phyloP scores from a whole-genome alignment of 108 stramenopile species.

The Nitzschia sp. region DNA sequence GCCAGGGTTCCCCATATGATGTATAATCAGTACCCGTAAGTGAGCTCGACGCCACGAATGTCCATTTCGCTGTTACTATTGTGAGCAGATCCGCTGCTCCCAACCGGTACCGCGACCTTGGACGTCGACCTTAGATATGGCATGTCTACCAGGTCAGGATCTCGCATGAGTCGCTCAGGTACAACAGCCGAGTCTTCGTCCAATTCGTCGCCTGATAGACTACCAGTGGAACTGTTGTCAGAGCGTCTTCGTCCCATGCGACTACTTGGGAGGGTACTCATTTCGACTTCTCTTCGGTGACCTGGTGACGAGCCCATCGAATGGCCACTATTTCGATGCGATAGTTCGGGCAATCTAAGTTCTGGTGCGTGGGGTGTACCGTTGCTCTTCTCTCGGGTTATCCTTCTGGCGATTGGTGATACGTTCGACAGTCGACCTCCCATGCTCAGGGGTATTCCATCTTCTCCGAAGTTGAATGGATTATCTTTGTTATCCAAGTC shows the following conservation, averaged over 20 bases:
- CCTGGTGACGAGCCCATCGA: neutral
- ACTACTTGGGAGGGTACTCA: neutral
- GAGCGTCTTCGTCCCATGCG: neutral
- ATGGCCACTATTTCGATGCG: neutral
- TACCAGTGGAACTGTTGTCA: neutral
- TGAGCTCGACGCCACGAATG: too few species aligned
- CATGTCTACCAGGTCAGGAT: conserved; percentile 62
- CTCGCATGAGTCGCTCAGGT: conserved; percentile 39
- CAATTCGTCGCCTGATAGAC: neutral
- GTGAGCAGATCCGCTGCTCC: too few species aligned
- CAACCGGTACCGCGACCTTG: conserved; percentile 59
- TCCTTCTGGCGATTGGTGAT: neutral
- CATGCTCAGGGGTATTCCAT: conserved; percentile 53
- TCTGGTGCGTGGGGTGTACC: neutral
- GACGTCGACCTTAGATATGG: conserved; percentile 43
- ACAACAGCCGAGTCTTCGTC: conserved; percentile 7
- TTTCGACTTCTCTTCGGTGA: neutral
- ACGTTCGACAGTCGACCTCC: conserved; percentile 28
- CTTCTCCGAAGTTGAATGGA: conserved; percentile 30
- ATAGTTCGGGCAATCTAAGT: neutral
- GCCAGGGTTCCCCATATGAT: too few species aligned
- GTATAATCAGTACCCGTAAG: too few species aligned
- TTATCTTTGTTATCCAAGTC: neutral
- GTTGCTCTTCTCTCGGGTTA: neutral
- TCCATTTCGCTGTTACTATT: too few species aligned